Percentiles rank a stretch among this genome's conserved stretches.
Conservation (phyloP, 2,329 filamentous ascomycete species). For the Claviceps sp. region DNA sequence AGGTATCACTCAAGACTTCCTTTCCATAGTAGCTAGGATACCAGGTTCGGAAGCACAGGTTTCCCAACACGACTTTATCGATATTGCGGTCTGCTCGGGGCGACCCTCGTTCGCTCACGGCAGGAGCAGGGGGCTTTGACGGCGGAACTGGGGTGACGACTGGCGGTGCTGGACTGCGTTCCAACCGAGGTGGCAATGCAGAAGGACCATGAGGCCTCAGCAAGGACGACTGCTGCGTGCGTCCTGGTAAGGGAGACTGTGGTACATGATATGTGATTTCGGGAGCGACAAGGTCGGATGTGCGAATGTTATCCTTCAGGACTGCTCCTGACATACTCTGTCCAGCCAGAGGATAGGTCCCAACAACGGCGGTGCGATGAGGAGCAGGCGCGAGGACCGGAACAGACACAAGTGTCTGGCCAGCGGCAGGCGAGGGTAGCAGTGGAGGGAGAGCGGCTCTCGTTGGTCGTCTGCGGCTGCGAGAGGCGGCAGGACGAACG, state of each 20-base stretch:
- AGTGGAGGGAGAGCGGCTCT: not conserved
- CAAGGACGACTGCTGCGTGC: slow-evolving; percentile 15
- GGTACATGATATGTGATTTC: slow-evolving; percentile 28
- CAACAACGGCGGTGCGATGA: not conserved
- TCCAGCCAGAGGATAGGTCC: not conserved
- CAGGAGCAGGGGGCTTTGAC: slow-evolving; percentile 20
- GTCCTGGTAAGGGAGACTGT: slow-evolving; percentile 17
- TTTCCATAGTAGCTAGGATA: slow-evolving; percentile 83
- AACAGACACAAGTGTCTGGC: slow-evolving; percentile 2
- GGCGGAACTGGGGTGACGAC: slow-evolving; percentile 20
- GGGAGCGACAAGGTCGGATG: slow-evolving; percentile 24
- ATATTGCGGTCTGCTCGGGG: slow-evolving; percentile 57
- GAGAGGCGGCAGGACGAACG: slow-evolving; percentile 12
- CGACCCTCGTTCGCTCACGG: slow-evolving; percentile 19
- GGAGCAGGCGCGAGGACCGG: not conserved
- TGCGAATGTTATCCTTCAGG: slow-evolving; percentile 15
- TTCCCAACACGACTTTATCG: slow-evolving; percentile 72
- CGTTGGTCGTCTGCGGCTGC: slow-evolving; percentile 9
- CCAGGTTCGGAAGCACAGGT: slow-evolving; percentile 77
- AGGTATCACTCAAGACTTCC: slow-evolving; percentile 46
- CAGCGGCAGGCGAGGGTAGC: not conserved
- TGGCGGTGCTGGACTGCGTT: slow-evolving; percentile 14
- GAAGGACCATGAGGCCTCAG: slow-evolving; percentile 22
- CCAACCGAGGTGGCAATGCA: slow-evolving; percentile 17
- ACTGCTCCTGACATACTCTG: slow-evolving; percentile 3